These are phyloP conservation scores for Blastobotrys malaysiensis DNA, from an alignment of 1,139 yeast species.

Conservation along the genomic window DNA sequence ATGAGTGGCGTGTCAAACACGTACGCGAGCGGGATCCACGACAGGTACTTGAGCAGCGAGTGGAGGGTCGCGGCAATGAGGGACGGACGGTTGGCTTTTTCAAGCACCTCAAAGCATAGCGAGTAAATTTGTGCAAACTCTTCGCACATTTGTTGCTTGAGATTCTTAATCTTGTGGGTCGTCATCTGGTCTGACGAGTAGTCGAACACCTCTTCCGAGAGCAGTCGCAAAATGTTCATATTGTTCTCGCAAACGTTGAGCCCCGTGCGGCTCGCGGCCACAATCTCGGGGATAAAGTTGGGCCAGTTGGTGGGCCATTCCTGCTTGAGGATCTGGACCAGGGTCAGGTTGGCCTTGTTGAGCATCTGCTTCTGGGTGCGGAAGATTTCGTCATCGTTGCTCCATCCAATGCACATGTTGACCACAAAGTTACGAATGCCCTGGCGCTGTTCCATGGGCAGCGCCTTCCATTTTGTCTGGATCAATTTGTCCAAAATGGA, in stretches of 20 bases:
- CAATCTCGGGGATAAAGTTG: conserved; percentile 89
- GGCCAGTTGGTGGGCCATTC: conserved; percentile 99
- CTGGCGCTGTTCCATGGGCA: conserved; percentile 70
- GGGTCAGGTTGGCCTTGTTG: conserved; percentile 87
- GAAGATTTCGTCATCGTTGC: conserved; percentile 79
- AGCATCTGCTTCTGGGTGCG: conserved; percentile 74
- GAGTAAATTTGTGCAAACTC: conserved; percentile 93
- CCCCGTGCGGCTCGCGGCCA: conserved; percentile 75
- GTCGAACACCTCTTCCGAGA: conserved; percentile 95
- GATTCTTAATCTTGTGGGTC: conserved; percentile 81
- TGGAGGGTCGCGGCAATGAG: conserved; percentile 80
- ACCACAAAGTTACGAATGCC: conserved; percentile 93
- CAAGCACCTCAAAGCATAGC: conserved; percentile 87
- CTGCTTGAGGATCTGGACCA: conserved; percentile 90
- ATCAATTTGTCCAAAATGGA: conserved; percentile 86
- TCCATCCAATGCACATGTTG: conserved; percentile 86
- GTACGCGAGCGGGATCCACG: conserved; percentile 90
- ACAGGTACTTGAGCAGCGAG: conserved; percentile 76
- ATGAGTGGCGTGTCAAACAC: conserved; percentile 83
- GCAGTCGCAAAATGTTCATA: conserved; percentile 82
- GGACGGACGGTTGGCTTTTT: conserved; percentile 77
- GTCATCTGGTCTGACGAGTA: conserved; percentile 93
- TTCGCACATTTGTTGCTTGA: conserved; percentile 77
- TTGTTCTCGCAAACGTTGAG: conserved; percentile 95
- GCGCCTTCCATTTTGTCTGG: conserved; percentile 87